Percentiles rank a stretch among this genome's conserved stretches.
These are phyloP conservation scores for Aspergillus texensis DNA, from an alignment of 2,329 filamentous ascomycete species.

Conservation along the genomic window DNA sequence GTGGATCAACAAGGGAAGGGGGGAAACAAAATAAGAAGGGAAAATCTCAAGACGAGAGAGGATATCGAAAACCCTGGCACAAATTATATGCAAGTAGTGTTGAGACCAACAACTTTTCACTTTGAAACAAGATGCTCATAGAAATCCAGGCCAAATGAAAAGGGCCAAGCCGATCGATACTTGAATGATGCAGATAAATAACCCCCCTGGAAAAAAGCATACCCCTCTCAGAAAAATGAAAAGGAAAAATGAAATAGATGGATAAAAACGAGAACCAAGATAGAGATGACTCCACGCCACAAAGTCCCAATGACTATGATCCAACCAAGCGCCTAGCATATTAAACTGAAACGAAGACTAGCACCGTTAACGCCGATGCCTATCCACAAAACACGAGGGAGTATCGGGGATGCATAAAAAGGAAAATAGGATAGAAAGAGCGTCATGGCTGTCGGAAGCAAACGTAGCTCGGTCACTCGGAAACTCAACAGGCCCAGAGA, in stretches of 20 bases:
- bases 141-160: conserved; percentile 14
- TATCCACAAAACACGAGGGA: conserved; percentile 20
- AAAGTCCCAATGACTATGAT: conserved; percentile 19
- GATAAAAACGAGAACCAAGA: conserved; percentile 1
- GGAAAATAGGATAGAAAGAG: conserved; percentile 14
- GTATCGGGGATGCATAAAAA: conserved; percentile 17
- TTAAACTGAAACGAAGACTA: conserved; percentile 17
- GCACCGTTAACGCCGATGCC: conserved; percentile 26
- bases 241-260: conserved; percentile 1
- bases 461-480: conserved; percentile 1
- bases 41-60: conserved; percentile 16
- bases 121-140: conserved; percentile 20
- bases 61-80: conserved; percentile 25
- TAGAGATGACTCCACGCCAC: conserved; percentile 22
- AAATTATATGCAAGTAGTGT: conserved; percentile 25
- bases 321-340: conserved; percentile 27
- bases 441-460: conserved; percentile 16
- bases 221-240: conserved; percentile 11
- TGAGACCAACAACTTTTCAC: conserved; percentile 18
- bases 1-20: neutral
- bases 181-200: conserved; percentile 21
- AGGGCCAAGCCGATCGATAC: conserved; percentile 8
- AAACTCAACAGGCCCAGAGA: neutral
- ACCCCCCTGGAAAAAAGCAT: conserved; percentile 5
- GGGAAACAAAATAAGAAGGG: neutral